phyloP scores from a whole-genome alignment of 768 basidiomycete species.

The Fomitopsis serialis region DNA sequence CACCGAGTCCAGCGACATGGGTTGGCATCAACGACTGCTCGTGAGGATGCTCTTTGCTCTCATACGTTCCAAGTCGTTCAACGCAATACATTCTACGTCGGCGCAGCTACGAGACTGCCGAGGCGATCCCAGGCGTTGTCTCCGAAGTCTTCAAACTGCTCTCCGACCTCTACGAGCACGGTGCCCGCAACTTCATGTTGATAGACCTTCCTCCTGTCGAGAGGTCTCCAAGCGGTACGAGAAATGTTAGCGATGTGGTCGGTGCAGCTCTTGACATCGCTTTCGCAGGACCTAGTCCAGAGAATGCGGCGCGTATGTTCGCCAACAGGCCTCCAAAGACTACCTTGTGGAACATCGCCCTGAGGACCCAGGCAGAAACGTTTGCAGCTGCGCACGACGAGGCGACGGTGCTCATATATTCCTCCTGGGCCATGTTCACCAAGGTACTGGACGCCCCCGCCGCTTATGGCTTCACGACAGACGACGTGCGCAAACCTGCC shows the following conservation, averaged over 20 bases:
- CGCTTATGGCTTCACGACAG: slow-evolving; percentile 31
- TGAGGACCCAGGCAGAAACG: slow-evolving; percentile 24
- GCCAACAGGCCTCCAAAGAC: not conserved
- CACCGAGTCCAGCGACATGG: slow-evolving; percentile 45
- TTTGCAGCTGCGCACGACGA: slow-evolving; percentile 41
- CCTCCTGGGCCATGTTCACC: slow-evolving; percentile 41
- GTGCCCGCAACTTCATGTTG: slow-evolving; percentile 48
- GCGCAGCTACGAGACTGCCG: not conserved
- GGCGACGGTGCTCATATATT: slow-evolving; percentile 43
- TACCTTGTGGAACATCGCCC: slow-evolving; percentile 41
- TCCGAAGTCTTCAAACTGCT: slow-evolving; percentile 38
- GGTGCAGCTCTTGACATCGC: not conserved
- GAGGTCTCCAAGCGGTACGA: slow-evolving; percentile 35
- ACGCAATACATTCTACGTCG: not conserved
- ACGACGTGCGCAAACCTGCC: slow-evolving; percentile 27
- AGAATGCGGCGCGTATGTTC: too few species aligned
- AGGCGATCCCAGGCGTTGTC: slow-evolving; percentile 15
- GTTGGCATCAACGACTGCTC: slow-evolving; percentile 65
- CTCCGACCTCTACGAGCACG: slow-evolving; percentile 42
- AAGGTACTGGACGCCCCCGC: slow-evolving; percentile 41
- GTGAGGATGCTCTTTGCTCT: slow-evolving; percentile 24
- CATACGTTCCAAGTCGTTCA: too few species aligned
- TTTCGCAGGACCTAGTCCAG: too few species aligned
- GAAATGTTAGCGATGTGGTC: not conserved
- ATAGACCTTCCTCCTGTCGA: slow-evolving; percentile 55